These are phyloP conservation scores for Populus davidiana DNA, from an alignment of 345 rosid genomes.

Conservation along the genomic window DNA sequence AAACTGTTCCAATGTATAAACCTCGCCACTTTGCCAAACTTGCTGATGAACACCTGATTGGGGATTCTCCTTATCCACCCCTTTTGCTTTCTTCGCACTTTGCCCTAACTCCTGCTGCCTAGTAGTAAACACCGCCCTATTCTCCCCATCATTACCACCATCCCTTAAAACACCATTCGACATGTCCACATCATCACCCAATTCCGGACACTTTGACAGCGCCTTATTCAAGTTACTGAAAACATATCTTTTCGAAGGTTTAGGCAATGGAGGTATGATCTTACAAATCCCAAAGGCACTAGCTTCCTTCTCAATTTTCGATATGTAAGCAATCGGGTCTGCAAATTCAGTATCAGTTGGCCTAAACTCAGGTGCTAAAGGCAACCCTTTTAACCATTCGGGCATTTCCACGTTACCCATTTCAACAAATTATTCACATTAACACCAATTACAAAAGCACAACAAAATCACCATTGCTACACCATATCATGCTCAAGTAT, in stretches of 20 bases:
- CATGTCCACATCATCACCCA: slow-evolving; percentile 43
- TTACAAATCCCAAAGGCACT: slow-evolving; percentile 93
- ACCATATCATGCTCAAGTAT: slow-evolving; percentile 11
- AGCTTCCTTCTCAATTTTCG: slow-evolving; percentile 94
- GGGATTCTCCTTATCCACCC: slow-evolving; percentile 34
- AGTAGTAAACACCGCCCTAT: slow-evolving; percentile 84
- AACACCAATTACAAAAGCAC: slow-evolving; percentile 9
- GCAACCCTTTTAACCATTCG: slow-evolving; percentile 80
- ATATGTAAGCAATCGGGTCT: slow-evolving; percentile 95
- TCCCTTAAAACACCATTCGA: slow-evolving; percentile 32
- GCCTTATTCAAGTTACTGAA: slow-evolving; percentile 77
- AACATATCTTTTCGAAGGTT: slow-evolving; percentile 84
- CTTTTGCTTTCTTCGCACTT: slow-evolving; percentile 53
- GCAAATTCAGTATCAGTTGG: slow-evolving; percentile 98
- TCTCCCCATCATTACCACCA: slow-evolving; percentile 39
- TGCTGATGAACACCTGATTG: slow-evolving; percentile 62
- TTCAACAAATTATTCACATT: slow-evolving; percentile 17
- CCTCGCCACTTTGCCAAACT: slow-evolving; percentile 98
- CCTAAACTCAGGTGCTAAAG: slow-evolving; percentile 81
- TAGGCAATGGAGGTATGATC: slow-evolving; percentile 91
- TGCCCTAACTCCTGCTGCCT: slow-evolving; percentile 96
- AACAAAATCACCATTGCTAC: slow-evolving; percentile 1
- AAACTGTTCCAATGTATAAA: slow-evolving; percentile 91
- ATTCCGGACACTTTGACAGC: slow-evolving; percentile 68
- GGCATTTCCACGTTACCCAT: slow-evolving; percentile 93